Evolutionary conservation across 805 yeast species (phyloP), one percentile per base, ranked within the genome.

Genomic region (Cyberlindnera veronae): DNA sequence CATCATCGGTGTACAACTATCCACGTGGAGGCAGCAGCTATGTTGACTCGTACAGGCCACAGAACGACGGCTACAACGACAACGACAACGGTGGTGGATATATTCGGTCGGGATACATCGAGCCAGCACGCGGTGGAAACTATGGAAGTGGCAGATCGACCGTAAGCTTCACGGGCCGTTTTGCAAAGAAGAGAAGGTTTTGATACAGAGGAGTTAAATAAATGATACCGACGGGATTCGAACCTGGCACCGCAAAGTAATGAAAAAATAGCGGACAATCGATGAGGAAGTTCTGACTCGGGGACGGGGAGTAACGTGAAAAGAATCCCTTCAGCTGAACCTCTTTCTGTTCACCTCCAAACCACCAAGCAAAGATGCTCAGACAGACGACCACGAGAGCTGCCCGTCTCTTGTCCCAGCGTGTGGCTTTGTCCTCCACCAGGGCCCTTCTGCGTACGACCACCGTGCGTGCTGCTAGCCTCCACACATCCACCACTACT

Each of bases 91-190:
- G 34, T 11, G 31, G 39, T 17, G 45, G 48, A 2, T 34, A 32
- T 41, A 36, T 38, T 15, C 34, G 50, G 7, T 48, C 52, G 7
- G 52, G 50, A 3, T 48, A 39, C 29, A 4, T 48, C 1, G 46
- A 48, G 18, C 42, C 46, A 24, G 21, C 20, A 18, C 39, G 36
- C 17, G 12, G 29, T 11, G 38, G 38, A 4, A 23, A n/a, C 15
- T 4, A 16, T 3, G 14, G 15, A 10, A 28, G 22, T 23, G 31
- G 26, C 17, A 20, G 27, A 19, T 10, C 28, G n/a, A n/a, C n/a
- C n/a, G n/a, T n/a, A n/a, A n/a, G n/a, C n/a, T n/a, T n/a, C n/a
- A n/a, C n/a, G n/a, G n/a, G n/a, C n/a, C n/a, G n/a, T n/a, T n/a
- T n/a, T n/a, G n/a, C n/a, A n/a, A n/a, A n/a, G n/a, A n/a, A 30